phyloP scores from a whole-genome alignment of 2,329 filamentous ascomycete species.

The Venturia pyrina region DNA sequence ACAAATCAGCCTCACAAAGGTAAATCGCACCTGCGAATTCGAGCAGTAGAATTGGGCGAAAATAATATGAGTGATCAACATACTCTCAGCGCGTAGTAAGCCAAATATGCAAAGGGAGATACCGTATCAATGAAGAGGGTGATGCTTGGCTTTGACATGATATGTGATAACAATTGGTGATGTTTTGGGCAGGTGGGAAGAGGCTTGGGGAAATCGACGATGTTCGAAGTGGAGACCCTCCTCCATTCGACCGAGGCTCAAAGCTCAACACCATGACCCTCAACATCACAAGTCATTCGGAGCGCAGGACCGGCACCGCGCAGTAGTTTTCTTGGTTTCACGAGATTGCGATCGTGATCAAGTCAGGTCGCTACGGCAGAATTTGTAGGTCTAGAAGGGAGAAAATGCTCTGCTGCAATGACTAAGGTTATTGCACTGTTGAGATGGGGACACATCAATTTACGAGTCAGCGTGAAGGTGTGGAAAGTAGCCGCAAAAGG shows the following conservation, averaged over 20 bases:
- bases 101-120: slow-evolving; percentile 51
- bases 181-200: neutral
- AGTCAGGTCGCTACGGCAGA: neutral
- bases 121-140: slow-evolving; percentile 51
- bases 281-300: neutral
- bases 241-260: neutral
- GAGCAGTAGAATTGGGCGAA: neutral
- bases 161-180: neutral
- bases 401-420: neutral
- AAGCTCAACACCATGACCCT: neutral
- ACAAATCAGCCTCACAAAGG: neutral
- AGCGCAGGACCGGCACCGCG: neutral
- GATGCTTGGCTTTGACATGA: slow-evolving; percentile 40
- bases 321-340: neutral
- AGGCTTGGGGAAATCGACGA: neutral
- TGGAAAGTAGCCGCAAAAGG: neutral
- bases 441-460: neutral
- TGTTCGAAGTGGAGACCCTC: neutral
- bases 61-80: slow-evolving; percentile 17
- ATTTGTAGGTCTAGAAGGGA: neutral
- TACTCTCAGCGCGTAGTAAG: slow-evolving; percentile 46
- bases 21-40: neutral
- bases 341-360: neutral
- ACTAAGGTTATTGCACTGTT: neutral
- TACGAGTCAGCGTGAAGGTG: neutral